phyloP scores from a whole-genome alignment of 805 yeast genomes.

The Metschnikowia cubensis region DNA sequence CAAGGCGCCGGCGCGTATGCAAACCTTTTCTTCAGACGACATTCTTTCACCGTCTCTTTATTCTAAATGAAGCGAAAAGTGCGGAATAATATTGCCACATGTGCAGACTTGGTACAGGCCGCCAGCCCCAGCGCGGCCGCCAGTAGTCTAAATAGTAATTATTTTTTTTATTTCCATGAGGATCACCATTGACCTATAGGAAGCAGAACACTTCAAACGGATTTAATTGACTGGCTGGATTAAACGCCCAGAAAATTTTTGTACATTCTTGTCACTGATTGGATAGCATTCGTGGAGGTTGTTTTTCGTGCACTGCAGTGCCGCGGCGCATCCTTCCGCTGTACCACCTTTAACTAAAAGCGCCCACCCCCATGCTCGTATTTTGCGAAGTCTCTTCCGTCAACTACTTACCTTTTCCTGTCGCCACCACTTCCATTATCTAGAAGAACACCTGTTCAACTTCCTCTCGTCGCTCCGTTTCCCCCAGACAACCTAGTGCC shows the following conservation, averaged over 20 bases:
- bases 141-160: too few relatives aligned
- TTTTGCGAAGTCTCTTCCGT: constrained; percentile 1
- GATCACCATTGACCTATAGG: background rate
- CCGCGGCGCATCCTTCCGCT: background rate
- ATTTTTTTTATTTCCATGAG: too few relatives aligned
- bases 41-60: background rate
- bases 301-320: constrained; percentile 1
- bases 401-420: background rate
- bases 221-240: background rate
- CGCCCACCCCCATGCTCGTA: constrained; percentile 2
- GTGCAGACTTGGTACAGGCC: background rate
- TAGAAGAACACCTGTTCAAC: background rate
- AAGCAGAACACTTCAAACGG: too few relatives aligned
- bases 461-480: background rate
- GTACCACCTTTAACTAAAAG: background rate
- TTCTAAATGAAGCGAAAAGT: background rate
- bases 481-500: background rate
- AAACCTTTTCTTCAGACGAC: background rate
- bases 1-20: background rate
- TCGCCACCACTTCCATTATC: background rate
- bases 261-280: background rate
- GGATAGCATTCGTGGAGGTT: background rate
- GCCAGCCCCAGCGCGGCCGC: too few relatives aligned
- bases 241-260: background rate
- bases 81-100: background rate